Evolutionary conservation across 176 grass and related monocot genomes (phyloP).

Genomic region (Musa troglodytarum): DNA sequence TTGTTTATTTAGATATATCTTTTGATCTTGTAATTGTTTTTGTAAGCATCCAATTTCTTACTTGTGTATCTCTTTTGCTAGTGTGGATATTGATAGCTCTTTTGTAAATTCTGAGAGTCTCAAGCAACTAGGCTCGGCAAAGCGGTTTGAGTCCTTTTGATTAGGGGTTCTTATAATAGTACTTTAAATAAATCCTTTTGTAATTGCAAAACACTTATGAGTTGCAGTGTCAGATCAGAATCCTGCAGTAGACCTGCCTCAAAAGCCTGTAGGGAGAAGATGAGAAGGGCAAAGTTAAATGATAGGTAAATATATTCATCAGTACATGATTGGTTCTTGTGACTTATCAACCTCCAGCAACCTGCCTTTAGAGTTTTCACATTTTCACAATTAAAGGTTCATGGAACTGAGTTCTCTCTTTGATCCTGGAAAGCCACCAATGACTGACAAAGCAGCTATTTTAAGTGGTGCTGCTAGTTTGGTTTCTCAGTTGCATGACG

Average conservation of each 20-base stretch:
- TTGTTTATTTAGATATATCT: too few species aligned
- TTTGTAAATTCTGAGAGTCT: slow-evolving; percentile 25
- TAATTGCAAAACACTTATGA: slow-evolving; percentile 23
- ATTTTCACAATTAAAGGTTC: slow-evolving; percentile 33
- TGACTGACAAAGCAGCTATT: slow-evolving; percentile 62
- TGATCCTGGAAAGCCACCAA: slow-evolving; percentile 57
- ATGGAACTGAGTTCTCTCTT: slow-evolving; percentile 53
- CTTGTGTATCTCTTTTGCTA: slow-evolving; percentile 3
- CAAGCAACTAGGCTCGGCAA: slow-evolving; percentile 45
- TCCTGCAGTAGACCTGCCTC: slow-evolving; percentile 35
- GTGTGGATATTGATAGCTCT: slow-evolving; percentile 41
- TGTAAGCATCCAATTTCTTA: too few species aligned
- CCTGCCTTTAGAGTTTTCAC: too few species aligned
- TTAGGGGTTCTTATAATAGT: slow-evolving; percentile 1
- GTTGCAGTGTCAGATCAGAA: slow-evolving; percentile 43
- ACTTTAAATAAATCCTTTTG: slow-evolving; percentile 7
- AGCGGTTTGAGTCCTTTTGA: slow-evolving; percentile 32
- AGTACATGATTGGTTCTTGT: background rate
- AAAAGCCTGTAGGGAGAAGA: slow-evolving; percentile 66
- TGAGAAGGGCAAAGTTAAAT: slow-evolving; percentile 61
- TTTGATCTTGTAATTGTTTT: too few species aligned
- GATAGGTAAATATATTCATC: slow-evolving; percentile 33
- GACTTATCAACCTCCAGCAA: background rate
- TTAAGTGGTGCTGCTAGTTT: slow-evolving; percentile 48
- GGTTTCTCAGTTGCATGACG: slow-evolving; percentile 60